Evolutionary conservation across 2,329 filamentous ascomycete species (phyloP).

Genomic region (Monilinia polystroma): DNA sequence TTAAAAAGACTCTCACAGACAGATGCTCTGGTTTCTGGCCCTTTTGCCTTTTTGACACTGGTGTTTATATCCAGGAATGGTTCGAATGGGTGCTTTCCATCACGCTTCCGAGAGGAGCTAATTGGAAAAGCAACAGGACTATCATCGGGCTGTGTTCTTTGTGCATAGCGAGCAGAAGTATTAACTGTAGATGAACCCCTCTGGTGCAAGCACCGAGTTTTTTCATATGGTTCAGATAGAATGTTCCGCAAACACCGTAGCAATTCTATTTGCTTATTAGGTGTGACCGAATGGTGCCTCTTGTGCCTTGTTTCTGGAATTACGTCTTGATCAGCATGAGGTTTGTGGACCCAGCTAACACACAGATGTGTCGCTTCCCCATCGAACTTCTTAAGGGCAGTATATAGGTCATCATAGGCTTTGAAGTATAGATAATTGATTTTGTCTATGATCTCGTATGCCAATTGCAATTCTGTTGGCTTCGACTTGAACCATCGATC

Average conservation of each 20-base stretch:
- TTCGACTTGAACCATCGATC: not conserved
- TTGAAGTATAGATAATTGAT: slow-evolving; percentile 6
- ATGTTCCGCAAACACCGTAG: slow-evolving; percentile 22
- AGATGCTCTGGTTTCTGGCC: not conserved
- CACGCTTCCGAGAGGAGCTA: not conserved
- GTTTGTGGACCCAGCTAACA: slow-evolving; percentile 29
- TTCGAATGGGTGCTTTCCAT: slow-evolving; percentile 12
- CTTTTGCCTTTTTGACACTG: slow-evolving; percentile 6
- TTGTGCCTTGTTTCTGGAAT: slow-evolving; percentile 27
- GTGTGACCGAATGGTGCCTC: slow-evolving; percentile 23
- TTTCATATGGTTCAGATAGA: not conserved
- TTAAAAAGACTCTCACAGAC: not conserved
- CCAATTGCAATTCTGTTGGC: not conserved
- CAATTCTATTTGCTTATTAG: slow-evolving; percentile 20
- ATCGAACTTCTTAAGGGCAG: not conserved
- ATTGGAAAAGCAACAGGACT: not conserved
- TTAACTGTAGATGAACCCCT: not conserved
- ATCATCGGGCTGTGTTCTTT: not conserved
- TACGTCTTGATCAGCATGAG: slow-evolving; percentile 27
- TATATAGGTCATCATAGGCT: not conserved
- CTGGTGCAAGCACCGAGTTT: not conserved
- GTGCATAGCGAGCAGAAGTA: not conserved
- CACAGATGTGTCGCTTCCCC: slow-evolving; percentile 17
- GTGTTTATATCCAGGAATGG: not conserved
- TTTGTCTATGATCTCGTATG: not conserved